phyloP scores from a whole-genome alignment of 2,329 filamentous ascomycete species.

The Ophiostoma populinum region DNA sequence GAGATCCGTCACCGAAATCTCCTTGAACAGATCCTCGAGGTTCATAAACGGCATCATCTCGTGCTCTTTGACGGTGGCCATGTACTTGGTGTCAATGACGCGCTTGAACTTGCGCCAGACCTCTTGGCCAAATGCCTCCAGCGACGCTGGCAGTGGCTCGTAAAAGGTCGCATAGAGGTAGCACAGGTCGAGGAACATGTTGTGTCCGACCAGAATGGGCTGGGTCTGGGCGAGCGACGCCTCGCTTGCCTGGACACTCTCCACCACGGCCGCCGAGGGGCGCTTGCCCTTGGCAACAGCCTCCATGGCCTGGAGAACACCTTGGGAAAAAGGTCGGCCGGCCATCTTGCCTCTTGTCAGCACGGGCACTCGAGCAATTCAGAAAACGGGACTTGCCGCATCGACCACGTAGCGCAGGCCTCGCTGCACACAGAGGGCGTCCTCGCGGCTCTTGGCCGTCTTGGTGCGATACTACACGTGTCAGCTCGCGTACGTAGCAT shows the following conservation, averaged over 20 bases:
- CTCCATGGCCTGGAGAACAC: constrained; percentile 17
- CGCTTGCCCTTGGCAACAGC: no score
- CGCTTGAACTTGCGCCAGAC: constrained; percentile 30
- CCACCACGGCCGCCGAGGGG: no score
- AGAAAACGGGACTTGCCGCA: background rate
- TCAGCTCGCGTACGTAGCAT: background rate
- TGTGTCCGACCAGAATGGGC: constrained; percentile 42
- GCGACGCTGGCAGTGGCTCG: constrained; percentile 32
- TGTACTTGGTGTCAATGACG: constrained; percentile 51
- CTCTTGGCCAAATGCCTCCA: constrained; percentile 32
- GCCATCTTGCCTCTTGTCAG: no score
- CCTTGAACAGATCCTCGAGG: constrained; percentile 10
- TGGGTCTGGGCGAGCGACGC: constrained; percentile 14
- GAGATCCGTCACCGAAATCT: no score
- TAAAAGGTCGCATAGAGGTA: constrained; percentile 49
- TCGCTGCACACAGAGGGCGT: constrained; percentile 10
- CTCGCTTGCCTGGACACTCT: constrained; percentile 14
- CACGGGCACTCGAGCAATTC: background rate
- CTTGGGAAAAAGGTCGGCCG: constrained; percentile 3
- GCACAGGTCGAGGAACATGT: constrained; percentile 45
- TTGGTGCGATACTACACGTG: background rate
- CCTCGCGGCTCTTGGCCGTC: background rate
- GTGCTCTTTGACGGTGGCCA: constrained; percentile 56
- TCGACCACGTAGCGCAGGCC: constrained; percentile 6
- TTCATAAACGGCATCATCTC: constrained; percentile 42